Evolutionary conservation across 257 asterid genomes (phyloP).

Genomic region (Fraxinus anomala): DNA sequence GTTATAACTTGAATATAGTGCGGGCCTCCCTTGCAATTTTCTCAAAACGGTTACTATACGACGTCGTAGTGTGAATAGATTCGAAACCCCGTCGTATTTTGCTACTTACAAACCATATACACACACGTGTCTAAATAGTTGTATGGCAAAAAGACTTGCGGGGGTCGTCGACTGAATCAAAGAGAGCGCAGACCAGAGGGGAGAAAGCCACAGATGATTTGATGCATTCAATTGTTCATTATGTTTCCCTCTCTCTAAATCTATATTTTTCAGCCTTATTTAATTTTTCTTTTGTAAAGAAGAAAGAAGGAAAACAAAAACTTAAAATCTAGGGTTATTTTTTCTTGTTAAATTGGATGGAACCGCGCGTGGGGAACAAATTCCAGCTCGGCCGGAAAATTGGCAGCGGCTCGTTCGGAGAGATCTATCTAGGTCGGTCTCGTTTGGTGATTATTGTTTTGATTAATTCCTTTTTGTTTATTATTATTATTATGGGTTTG

Average conservation of each 20-base stretch:
- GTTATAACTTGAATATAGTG: background rate
- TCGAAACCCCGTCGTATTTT: background rate
- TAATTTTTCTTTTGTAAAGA: background rate
- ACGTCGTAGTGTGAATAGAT: background rate
- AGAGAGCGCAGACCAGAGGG: background rate
- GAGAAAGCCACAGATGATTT: background rate
- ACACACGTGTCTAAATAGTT: background rate
- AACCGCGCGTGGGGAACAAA: slow-evolving; percentile 70
- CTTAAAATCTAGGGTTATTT: slow-evolving; percentile 12
- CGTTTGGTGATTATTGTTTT: slow-evolving; percentile 16
- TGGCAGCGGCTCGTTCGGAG: slow-evolving; percentile 75
- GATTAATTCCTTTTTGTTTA: background rate
- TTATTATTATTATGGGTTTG: background rate
- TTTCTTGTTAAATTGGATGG: slow-evolving; percentile 40
- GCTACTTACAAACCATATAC: background rate
- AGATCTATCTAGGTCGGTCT: slow-evolving; percentile 53
- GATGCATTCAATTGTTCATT: background rate
- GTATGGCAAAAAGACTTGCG: background rate
- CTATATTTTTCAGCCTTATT: background rate
- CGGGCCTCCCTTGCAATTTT: background rate
- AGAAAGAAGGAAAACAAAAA: background rate
- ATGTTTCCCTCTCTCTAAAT: background rate
- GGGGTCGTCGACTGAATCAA: slow-evolving; percentile 2
- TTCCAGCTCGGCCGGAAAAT: slow-evolving; percentile 65
- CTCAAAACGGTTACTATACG: background rate